Evolutionary conservation across 805 yeast species (phyloP), one percentile per base, ranked within the genome.

Genomic region (Yarrowia phangngaensis): DNA sequence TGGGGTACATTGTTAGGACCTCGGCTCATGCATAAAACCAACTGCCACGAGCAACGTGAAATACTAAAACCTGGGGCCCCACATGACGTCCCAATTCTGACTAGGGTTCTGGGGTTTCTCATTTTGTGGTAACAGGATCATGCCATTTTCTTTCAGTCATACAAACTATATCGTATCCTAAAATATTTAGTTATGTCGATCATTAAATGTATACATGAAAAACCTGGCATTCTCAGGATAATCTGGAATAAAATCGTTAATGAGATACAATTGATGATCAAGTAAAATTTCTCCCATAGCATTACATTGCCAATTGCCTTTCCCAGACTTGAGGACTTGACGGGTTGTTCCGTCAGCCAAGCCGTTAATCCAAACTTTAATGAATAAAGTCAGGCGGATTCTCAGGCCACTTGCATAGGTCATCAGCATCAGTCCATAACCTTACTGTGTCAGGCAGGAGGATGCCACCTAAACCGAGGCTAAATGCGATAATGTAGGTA

Each of bases 371-470:
- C n/a, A 17, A 36, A 36, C 45, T 31, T 26, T 36, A 26, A 14
- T 28, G n/a, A n/a, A 27, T n/a, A 38, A 38, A 38, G 24, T 27
- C 32, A 27, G 45, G 45, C 45, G 45, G 45, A 26, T 27, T 38
- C 26, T 38, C 45, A 38, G 45, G 26, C 45, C 45, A 38, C 45
- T 26, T 12, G 22, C n/a, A n/a, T 17, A 8, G n/a, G 6, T 26
- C 24, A 17, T n/a, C n/a, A n/a, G n/a, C n/a, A 38, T 38, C 45
- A 38, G 45, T 20, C 22, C 45, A 38, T 38, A 38, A 38, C 45
- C 24, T 38, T 38, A 32, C 8, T 17, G 45, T 23, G 23, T 17
- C 26, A n/a, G n/a, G n/a, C n/a, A n/a, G n/a, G n/a, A n/a, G n/a
- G n/a, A n/a, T 24, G 23, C 28, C 24, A 8, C 24, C 24, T 27